phyloP scores from a whole-genome alignment of 2,329 filamentous ascomycete species.

The Akanthomyces lecanii region DNA sequence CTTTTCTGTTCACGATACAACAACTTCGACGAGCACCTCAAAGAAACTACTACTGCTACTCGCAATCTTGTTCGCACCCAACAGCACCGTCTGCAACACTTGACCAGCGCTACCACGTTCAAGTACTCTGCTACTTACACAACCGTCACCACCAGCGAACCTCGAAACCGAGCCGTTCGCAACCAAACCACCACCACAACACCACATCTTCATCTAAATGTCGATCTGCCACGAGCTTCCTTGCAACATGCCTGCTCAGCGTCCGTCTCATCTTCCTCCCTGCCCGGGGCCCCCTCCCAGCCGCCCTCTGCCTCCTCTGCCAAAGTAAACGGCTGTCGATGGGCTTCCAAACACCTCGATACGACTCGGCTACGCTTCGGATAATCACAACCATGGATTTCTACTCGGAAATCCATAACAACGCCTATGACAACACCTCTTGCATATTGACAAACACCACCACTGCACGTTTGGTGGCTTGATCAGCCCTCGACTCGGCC shows the following conservation, averaged over 20 bases:
- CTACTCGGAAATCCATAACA: neutral
- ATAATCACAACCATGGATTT: neutral
- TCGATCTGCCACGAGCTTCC: constrained; percentile 18
- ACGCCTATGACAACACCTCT: neutral
- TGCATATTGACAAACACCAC: constrained; percentile 2
- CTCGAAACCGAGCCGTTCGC: constrained; percentile 1
- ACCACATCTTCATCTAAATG: constrained; percentile 10
- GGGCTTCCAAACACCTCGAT: neutral
- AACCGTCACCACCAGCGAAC: neutral
- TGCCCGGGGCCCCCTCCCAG: constrained; percentile 63
- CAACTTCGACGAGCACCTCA: neutral
- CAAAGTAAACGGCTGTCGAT: constrained; percentile 44
- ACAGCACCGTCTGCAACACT: neutral
- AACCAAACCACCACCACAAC: constrained; percentile 20
- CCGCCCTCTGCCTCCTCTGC: constrained; percentile 61
- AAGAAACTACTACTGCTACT: neutral
- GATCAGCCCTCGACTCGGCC: constrained; percentile 13
- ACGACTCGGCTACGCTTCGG: constrained; percentile 5
- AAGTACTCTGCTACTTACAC: constrained; percentile 10
- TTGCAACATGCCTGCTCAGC: constrained; percentile 51
- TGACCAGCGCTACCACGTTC: neutral
- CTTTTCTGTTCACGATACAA: constrained; percentile 7
- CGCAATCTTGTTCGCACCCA: neutral
- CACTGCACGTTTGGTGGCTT: constrained; percentile 10
- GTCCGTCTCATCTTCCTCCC: constrained; percentile 62